Evolutionary conservation across 768 basidiomycete species (phyloP).

Genomic region (Termitomyces sp.): DNA sequence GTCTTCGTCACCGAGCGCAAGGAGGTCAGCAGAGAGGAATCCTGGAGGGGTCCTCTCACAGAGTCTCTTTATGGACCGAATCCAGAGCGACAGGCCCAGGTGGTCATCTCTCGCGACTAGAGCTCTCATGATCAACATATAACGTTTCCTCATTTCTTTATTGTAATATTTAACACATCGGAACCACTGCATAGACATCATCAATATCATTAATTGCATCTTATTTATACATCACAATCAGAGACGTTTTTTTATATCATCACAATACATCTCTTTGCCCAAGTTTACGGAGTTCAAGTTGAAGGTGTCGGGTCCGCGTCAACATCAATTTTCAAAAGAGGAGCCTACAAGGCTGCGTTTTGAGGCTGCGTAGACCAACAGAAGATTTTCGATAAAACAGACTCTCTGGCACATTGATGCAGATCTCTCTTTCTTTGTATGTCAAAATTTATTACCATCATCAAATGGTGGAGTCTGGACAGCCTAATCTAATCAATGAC

Average conservation of each 20-base stretch:
- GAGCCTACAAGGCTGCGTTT: no score
- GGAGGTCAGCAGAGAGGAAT: constrained; percentile 9
- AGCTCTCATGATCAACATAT: background rate
- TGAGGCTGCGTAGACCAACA: background rate
- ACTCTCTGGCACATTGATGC: no score
- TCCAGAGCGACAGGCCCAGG: background rate
- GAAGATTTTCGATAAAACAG: background rate
- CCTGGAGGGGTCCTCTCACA: background rate
- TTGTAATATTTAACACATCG: background rate
- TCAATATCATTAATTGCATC: background rate
- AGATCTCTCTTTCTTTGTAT: background rate
- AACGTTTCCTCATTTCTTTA: background rate
- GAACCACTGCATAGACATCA: background rate
- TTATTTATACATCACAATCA: background rate
- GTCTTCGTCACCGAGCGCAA: constrained; percentile 13
- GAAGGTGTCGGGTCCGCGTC: background rate
- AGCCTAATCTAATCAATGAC: no score
- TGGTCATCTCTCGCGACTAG: background rate
- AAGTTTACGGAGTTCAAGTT: background rate
- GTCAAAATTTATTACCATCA: no score
- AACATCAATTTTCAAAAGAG: background rate
- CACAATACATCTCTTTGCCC: no score
- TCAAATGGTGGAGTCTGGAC: no score
- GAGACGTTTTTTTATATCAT: background rate
- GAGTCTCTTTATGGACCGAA: background rate